A percentile compares a stretch with the other conserved stretches of the same genome.
Conservation (phyloP, 345 rosid genomes). For the Tarenaya hassleriana region DNA sequence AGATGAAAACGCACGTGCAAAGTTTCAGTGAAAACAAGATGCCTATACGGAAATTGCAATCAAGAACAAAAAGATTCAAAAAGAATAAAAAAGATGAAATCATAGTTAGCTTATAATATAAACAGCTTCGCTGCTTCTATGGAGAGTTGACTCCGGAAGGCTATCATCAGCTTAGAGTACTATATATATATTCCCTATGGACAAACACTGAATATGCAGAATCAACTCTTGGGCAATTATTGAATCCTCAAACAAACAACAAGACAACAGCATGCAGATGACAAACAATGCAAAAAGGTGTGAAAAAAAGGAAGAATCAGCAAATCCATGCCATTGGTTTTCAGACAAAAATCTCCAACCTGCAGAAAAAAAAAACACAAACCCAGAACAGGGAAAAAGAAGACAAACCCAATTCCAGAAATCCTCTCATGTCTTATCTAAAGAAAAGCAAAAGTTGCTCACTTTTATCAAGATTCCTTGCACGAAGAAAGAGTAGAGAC, state of each 20-base stretch:
- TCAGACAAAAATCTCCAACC: background rate
- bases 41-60: too few species aligned
- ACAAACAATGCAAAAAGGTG: background rate
- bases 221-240: background rate
- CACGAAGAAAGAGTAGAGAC: constrained; percentile 2
- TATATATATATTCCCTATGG: constrained; percentile 52
- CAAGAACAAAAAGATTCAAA: constrained; percentile 22
- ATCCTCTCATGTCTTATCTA: constrained; percentile 3
- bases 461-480: constrained; percentile 30
- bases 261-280: background rate
- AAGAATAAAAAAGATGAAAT: constrained; percentile 5
- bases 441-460: constrained; percentile 26
- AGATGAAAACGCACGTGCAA: constrained; percentile 58
- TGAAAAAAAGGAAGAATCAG: constrained; percentile 8
- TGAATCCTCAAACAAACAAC: background rate
- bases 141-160: too few species aligned
- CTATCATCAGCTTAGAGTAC: constrained; percentile 30
- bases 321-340: background rate
- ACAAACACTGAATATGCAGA: background rate
- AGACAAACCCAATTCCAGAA: constrained; percentile 16
- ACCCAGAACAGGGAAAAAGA: constrained; percentile 12
- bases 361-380: constrained; percentile 12
- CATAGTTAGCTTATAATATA: too few species aligned
- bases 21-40: too few species aligned
- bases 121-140: too few species aligned